Percentiles rank a stretch among this genome's conserved stretches.
Evolutionary conservation across 139 green algal genomes (phyloP).

Genomic region (Edaphochlamys debaryana): DNA sequence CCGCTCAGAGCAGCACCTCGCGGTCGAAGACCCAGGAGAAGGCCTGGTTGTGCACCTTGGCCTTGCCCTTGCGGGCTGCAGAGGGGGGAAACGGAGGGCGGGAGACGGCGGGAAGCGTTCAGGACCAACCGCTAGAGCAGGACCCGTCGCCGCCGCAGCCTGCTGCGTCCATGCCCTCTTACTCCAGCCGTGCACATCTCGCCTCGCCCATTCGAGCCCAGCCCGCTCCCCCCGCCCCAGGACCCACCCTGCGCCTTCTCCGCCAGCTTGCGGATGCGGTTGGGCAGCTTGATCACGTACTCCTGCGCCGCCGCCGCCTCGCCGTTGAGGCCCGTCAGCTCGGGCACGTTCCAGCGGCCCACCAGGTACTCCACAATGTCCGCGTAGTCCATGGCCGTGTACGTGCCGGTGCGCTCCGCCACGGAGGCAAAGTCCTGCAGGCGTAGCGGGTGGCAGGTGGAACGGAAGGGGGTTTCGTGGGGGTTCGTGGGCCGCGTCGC

Average conservation of each 20-base stretch:
- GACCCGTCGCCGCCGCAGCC: no score
- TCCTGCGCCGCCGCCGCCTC: constrained; percentile 84
- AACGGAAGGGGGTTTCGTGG: not conserved
- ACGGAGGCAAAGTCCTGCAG: constrained; percentile 93
- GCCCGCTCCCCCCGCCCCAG: no score
- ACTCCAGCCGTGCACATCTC: no score
- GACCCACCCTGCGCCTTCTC: constrained; percentile 69
- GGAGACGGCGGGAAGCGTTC: not conserved
- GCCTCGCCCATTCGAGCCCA: no score
- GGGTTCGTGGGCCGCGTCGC: not conserved
- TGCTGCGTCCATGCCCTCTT: no score
- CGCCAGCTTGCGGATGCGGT: constrained; percentile 87
- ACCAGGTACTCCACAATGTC: constrained; percentile 97
- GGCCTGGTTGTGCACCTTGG: constrained; percentile 64
- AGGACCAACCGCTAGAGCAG: not conserved
- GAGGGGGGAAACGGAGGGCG: not conserved
- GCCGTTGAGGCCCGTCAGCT: constrained; percentile 39
- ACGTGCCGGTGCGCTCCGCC: constrained; percentile 88
- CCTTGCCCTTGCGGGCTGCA: constrained; percentile 52
- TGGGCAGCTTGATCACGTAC: constrained; percentile 83
- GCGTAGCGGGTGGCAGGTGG: no score
- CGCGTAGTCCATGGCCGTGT: constrained; percentile 92
- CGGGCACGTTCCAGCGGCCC: constrained; percentile 80
- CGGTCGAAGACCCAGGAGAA: constrained; percentile 96
- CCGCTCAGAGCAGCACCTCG: constrained; percentile 61